phyloP scores from a whole-genome alignment of 495 filamentous ascomycete species.

The Tuber brumale region DNA sequence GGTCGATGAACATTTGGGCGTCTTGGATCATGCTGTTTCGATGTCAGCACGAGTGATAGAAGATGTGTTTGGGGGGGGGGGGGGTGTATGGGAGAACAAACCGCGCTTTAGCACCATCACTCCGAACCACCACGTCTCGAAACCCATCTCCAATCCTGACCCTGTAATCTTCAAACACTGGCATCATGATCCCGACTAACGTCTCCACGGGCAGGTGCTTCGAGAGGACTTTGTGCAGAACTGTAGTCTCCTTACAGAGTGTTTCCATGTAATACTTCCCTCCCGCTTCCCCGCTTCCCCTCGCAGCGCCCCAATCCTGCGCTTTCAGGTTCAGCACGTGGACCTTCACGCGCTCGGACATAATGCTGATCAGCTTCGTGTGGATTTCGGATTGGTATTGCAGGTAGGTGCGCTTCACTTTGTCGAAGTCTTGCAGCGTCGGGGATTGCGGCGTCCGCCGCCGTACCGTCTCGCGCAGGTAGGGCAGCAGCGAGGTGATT shows the following conservation, averaged over 20 bases:
- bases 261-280: constrained; percentile 81
- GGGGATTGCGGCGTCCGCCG: constrained; percentile 59
- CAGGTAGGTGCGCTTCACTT: constrained; percentile 76
- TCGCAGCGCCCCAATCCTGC: constrained; percentile 62
- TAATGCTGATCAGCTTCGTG: constrained; percentile 93
- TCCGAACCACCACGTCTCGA: constrained; percentile 58
- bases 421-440: constrained; percentile 86
- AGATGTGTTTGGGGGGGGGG: constrained; percentile 21
- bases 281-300: constrained; percentile 40
- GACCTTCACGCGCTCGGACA: constrained; percentile 66
- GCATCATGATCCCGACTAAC: constrained; percentile 77
- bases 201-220: constrained; percentile 76
- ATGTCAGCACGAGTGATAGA: constrained; percentile 24
- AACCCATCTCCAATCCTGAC: constrained; percentile 75
- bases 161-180: constrained; percentile 80
- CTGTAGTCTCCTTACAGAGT: constrained; percentile 78
- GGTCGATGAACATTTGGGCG: constrained; percentile 65
- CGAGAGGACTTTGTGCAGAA: constrained; percentile 76
- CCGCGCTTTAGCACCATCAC: constrained; percentile 64
- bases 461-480: constrained; percentile 83
- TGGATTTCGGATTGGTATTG: constrained; percentile 92
- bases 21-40: constrained; percentile 69
- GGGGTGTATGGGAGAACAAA: constrained; percentile 45
- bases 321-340: constrained; percentile 71
- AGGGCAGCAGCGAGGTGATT: constrained; percentile 76